Evolutionary conservation across 2,329 filamentous ascomycete genomes (phyloP).

Genomic region (Aspergillus flavus): DNA sequence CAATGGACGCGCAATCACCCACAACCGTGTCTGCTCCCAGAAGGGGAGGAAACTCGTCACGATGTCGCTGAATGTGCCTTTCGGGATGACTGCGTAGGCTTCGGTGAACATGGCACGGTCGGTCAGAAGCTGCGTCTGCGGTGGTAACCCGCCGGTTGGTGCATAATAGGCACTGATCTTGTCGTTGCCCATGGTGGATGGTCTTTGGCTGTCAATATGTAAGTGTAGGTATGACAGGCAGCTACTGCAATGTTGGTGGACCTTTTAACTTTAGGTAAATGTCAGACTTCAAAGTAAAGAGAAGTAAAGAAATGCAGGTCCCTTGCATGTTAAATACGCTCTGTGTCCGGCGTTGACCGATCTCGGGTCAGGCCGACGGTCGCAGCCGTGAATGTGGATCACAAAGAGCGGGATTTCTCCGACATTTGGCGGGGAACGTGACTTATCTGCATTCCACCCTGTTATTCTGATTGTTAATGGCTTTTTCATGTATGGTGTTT

Average conservation of each 20-base stretch:
- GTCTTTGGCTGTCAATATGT: neutral
- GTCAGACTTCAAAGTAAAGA: too few relatives aligned
- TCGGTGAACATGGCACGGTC: constrained; percentile 32
- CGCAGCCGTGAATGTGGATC: neutral
- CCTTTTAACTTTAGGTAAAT: too few relatives aligned
- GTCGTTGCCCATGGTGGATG: constrained; percentile 15
- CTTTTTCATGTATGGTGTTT: too few relatives aligned
- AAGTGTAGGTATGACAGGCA: too few relatives aligned
- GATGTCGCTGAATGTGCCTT: constrained; percentile 28
- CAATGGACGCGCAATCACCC: constrained; percentile 28
- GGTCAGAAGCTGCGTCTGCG: constrained; percentile 27
- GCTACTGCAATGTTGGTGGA: too few relatives aligned
- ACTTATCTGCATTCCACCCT: too few relatives aligned
- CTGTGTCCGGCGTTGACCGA: neutral
- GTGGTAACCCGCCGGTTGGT: constrained; percentile 26
- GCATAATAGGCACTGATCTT: constrained; percentile 32
- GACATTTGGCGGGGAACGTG: neutral
- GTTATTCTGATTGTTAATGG: too few relatives aligned
- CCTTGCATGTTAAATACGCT: too few relatives aligned
- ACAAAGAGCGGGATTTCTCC: too few relatives aligned
- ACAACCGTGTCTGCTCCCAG: constrained; percentile 29
- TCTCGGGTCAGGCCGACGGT: neutral
- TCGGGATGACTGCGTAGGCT: constrained; percentile 27
- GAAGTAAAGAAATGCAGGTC: too few relatives aligned
- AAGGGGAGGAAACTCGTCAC: constrained; percentile 30